Conservation (phyloP, 192 early-diverging fungal genomes). For the Nowakowskiella sp. region DNA sequence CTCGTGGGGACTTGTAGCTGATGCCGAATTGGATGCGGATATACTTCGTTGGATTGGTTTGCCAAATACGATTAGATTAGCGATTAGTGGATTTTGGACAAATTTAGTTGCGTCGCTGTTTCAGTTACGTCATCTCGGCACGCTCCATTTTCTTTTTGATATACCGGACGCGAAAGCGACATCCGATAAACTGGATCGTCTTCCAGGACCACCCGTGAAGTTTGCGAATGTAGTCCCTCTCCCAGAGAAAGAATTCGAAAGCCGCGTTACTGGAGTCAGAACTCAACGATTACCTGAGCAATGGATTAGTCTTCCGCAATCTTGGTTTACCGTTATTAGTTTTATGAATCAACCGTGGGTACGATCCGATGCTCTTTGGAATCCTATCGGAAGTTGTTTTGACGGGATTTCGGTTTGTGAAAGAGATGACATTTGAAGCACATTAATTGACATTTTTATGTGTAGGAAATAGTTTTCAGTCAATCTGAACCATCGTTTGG, state of each 20-base stretch:
- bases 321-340: not conserved
- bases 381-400: not conserved
- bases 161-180: too few relatives aligned
- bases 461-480: too few relatives aligned
- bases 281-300: not conserved
- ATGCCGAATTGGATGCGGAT: not conserved
- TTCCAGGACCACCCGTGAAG: not conserved
- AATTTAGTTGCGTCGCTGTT: not conserved
- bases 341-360: not conserved
- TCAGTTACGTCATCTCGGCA: not conserved
- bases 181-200: not conserved
- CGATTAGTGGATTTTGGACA: not conserved
- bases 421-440: too few relatives aligned
- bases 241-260: too few relatives aligned
- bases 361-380: not conserved
- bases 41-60: not conserved
- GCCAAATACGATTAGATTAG: not conserved
- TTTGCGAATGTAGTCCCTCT: too few relatives aligned
- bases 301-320: not conserved
- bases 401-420: not conserved
- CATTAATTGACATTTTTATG: too few relatives aligned
- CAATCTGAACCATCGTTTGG: not conserved
- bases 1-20: not conserved
- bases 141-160: not conserved
- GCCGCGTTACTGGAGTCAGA: too few relatives aligned